phyloP scores from a whole-genome alignment of 768 basidiomycete species.

The Russula vinacea region DNA sequence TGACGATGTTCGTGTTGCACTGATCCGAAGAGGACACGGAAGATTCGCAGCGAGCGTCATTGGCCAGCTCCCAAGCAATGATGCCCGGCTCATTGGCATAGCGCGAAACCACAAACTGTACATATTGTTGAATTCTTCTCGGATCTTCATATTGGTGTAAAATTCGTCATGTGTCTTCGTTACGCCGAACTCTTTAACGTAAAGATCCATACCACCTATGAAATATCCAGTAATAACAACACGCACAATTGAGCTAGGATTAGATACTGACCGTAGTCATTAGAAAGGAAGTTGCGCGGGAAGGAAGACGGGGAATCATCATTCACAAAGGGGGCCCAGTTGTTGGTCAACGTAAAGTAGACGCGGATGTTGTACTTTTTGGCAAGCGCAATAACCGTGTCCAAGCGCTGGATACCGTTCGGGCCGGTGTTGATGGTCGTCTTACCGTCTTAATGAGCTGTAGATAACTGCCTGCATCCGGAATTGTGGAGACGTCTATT shows the following conservation, averaged over 20 bases:
- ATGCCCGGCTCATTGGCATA: slow-evolving; percentile 16
- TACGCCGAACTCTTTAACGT: slow-evolving; percentile 36
- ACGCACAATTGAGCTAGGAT: neutral
- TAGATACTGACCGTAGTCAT: slow-evolving; percentile 33
- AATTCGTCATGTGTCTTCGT: slow-evolving; percentile 40
- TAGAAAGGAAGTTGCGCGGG: slow-evolving; percentile 36
- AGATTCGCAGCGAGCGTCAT: slow-evolving; percentile 30
- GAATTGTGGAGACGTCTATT: slow-evolving; percentile 26
- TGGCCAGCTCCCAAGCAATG: slow-evolving; percentile 30
- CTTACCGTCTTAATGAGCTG: slow-evolving; percentile 58
- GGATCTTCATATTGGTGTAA: slow-evolving; percentile 39
- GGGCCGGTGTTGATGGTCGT: slow-evolving; percentile 54
- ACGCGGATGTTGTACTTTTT: slow-evolving; percentile 50
- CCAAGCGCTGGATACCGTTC: slow-evolving; percentile 61
- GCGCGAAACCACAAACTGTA: slow-evolving; percentile 23
- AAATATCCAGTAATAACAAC: slow-evolving; percentile 1
- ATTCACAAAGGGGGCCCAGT: slow-evolving; percentile 25
- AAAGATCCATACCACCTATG: slow-evolving; percentile 42
- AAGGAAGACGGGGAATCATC: slow-evolving; percentile 9
- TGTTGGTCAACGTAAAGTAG: slow-evolving; percentile 27
- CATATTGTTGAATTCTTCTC: slow-evolving; percentile 22
- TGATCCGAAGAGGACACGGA: slow-evolving; percentile 19
- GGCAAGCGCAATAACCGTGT: slow-evolving; percentile 54
- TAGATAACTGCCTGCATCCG: slow-evolving; percentile 60
- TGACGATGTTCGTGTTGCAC: slow-evolving; percentile 36